Evolutionary conservation across 768 basidiomycete species (phyloP).

Genomic region (Lactifluus echinatus): DNA sequence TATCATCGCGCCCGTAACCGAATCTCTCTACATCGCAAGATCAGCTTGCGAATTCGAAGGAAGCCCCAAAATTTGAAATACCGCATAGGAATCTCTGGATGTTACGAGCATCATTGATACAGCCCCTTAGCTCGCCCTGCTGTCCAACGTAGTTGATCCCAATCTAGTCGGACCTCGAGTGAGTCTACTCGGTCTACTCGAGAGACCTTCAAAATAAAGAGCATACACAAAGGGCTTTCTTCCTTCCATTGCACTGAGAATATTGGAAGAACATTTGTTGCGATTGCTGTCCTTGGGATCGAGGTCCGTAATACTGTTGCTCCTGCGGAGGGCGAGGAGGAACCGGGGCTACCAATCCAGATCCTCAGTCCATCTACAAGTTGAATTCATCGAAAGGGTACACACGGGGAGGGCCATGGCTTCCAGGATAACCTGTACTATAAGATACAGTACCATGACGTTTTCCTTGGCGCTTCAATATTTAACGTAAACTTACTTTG

Average conservation of each 20-base stretch:
- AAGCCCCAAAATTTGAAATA: slow-evolving; percentile 10
- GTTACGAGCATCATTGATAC: slow-evolving; percentile 54
- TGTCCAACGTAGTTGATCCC: slow-evolving; percentile 47
- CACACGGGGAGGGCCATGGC: slow-evolving; percentile 25
- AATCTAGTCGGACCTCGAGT: slow-evolving; percentile 29
- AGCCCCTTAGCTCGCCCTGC: slow-evolving; percentile 37
- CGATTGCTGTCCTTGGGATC: slow-evolving; percentile 27
- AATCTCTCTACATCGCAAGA: slow-evolving; percentile 29
- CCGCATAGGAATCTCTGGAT: slow-evolving; percentile 40
- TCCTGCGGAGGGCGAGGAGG: slow-evolving; percentile 29
- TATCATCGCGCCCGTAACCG: slow-evolving; percentile 44
- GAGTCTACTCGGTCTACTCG: no score
- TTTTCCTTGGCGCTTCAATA: neutral
- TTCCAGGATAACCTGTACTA: slow-evolving; percentile 5
- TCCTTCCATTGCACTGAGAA: slow-evolving; percentile 45
- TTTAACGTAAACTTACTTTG: slow-evolving; percentile 10
- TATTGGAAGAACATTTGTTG: slow-evolving; percentile 44
- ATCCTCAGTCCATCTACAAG: neutral
- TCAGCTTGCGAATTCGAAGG: neutral
- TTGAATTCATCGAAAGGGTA: neutral
- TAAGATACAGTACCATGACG: neutral
- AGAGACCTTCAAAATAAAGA: neutral
- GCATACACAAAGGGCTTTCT: slow-evolving; percentile 47
- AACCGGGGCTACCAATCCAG: slow-evolving; percentile 22
- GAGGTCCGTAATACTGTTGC: slow-evolving; percentile 39